Conservation (phyloP, 495 filamentous ascomycete species). For the Extremus antarcticus region DNA sequence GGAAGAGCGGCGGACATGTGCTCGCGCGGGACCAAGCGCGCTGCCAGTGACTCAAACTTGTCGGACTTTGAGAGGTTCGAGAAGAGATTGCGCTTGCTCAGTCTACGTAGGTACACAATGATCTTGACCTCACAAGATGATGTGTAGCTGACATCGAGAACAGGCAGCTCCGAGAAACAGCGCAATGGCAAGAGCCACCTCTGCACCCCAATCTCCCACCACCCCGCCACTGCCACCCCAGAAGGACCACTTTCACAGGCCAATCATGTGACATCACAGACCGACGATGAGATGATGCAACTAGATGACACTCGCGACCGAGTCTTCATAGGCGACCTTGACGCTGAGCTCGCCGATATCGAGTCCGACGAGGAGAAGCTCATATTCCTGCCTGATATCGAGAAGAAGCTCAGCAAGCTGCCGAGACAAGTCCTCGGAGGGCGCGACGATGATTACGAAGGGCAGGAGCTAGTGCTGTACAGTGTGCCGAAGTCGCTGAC, state of each 20-base stretch:
- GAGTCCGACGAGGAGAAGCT: constrained; percentile 42
- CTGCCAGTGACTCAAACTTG: constrained; percentile 14
- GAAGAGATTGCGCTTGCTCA: constrained; percentile 72
- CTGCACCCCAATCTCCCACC: constrained; percentile 39
- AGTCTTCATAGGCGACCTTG: constrained; percentile 83
- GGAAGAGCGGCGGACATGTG: neutral
- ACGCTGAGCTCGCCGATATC: constrained; percentile 58
- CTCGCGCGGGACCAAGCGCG: constrained; percentile 5
- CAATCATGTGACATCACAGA: neutral
- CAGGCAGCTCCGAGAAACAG: neutral
- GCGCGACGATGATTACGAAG: constrained; percentile 21
- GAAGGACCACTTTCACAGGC: constrained; percentile 5
- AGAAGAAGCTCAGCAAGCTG: constrained; percentile 64
- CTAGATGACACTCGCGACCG: constrained; percentile 79
- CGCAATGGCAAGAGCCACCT: constrained; percentile 40
- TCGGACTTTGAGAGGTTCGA: constrained; percentile 43
- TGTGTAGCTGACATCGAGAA: neutral
- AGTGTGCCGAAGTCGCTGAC: constrained; percentile 63
- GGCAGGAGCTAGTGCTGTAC: constrained; percentile 74
- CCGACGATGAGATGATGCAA: constrained; percentile 59
- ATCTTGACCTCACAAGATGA: neutral
- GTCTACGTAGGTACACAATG: constrained; percentile 52
- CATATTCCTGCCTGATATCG: constrained; percentile 73
- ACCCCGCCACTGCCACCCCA: constrained; percentile 1
- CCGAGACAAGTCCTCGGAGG: constrained; percentile 52